A percentile compares a stretch with the other conserved stretches of the same genome.
Evolutionary conservation across 106 monocot genomes (phyloP).

Genomic region (Xerophyta viscosa): DNA sequence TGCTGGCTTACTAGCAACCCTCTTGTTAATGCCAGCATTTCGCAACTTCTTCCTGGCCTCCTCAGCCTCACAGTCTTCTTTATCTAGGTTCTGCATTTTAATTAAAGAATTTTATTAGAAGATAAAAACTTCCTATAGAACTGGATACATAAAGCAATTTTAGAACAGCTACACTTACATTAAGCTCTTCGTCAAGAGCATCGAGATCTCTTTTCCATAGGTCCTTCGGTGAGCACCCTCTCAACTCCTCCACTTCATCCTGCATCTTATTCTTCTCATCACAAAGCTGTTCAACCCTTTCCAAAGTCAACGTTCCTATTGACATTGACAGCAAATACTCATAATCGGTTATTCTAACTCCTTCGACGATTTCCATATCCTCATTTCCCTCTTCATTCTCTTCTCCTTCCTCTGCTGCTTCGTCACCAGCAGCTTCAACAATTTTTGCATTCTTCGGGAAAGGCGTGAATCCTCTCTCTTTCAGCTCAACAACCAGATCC

Average conservation of each 20-base stretch:
- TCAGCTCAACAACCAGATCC: slow-evolving; percentile 64
- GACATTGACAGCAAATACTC: slow-evolving; percentile 78
- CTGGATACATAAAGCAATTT: neutral
- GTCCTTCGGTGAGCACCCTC: slow-evolving; percentile 29
- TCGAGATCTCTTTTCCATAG: slow-evolving; percentile 84
- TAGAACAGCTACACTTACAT: slow-evolving; percentile 23
- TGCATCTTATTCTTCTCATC: slow-evolving; percentile 41
- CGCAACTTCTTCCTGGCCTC: slow-evolving; percentile 15
- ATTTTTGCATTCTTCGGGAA: slow-evolving; percentile 60
- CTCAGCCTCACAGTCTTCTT: slow-evolving; percentile 31
- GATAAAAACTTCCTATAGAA: too few relatives aligned
- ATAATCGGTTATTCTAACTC: slow-evolving; percentile 40
- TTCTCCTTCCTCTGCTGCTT: slow-evolving; percentile 27
- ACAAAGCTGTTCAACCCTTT: slow-evolving; percentile 67
- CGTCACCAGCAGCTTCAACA: slow-evolving; percentile 36
- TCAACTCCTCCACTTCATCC: slow-evolving; percentile 41
- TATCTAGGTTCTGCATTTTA: slow-evolving; percentile 30
- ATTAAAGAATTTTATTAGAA: too few relatives aligned
- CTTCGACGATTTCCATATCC: slow-evolving; percentile 15
- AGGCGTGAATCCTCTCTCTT: slow-evolving; percentile 75
- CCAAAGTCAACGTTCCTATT: slow-evolving; percentile 65
- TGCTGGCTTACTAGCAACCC: slow-evolving; percentile 5
- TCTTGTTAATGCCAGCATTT: slow-evolving; percentile 1
- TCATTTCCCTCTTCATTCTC: slow-evolving; percentile 23
- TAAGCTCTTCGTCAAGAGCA: slow-evolving; percentile 51